Evolutionary conservation across 1,284 basidiomycete genomes (phyloP).

Genomic region (Leccinum fallax): DNA sequence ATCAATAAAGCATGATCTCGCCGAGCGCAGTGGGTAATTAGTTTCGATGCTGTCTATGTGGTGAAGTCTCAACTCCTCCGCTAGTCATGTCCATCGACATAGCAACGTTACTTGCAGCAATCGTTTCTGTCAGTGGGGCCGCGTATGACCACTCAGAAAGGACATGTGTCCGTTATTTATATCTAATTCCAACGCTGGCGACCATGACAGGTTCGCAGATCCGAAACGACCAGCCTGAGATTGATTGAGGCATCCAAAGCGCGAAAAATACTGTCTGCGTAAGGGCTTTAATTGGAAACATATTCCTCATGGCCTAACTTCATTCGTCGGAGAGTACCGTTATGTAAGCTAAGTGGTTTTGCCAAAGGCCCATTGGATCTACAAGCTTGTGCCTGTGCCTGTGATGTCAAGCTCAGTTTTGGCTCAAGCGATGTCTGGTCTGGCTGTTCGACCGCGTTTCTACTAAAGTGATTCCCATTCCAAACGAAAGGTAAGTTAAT

Average conservation of each 20-base stretch:
- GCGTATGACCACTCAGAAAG: not conserved
- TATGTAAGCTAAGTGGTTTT: not conserved
- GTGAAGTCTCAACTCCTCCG: not conserved
- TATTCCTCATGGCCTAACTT: not conserved
- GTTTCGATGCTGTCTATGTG: conserved; percentile 1
- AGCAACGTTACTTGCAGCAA: not conserved
- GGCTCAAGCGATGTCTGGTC: conserved; percentile 1
- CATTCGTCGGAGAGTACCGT: not conserved
- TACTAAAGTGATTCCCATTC: not conserved
- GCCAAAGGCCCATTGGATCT: not conserved
- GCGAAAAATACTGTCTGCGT: not conserved
- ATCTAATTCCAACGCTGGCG: conserved; percentile 2
- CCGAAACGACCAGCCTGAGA: conserved; percentile 4
- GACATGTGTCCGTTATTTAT: conserved; percentile 1
- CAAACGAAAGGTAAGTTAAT: not conserved
- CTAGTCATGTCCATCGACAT: not conserved
- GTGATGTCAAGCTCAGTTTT: conserved; percentile 9
- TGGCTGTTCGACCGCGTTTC: not conserved
- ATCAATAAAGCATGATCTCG: conserved; percentile 39
- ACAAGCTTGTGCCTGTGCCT: conserved; percentile 1
- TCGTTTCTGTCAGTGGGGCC: not conserved
- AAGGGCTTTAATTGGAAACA: not conserved
- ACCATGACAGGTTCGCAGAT: not conserved
- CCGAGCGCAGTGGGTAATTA: not conserved
- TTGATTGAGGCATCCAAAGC: not conserved